Evolutionary conservation across 177 flowering plant genomes (phyloP), one percentile per base, ranked within the genome.

Genomic region (Vitis hybrid): DNA sequence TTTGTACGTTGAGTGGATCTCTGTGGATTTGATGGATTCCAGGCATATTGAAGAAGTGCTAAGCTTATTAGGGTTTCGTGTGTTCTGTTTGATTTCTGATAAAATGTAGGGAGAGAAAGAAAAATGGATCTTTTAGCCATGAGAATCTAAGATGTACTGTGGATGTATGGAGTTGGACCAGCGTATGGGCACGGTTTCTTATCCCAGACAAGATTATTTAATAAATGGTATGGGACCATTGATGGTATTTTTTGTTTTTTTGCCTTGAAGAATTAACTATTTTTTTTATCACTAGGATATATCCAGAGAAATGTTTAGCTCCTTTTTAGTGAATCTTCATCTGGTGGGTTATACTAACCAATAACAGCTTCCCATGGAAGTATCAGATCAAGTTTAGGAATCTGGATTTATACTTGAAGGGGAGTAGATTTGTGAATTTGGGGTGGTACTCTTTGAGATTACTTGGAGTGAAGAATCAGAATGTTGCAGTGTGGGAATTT

Each of bases 41-140:
- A 26, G 30, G 30, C 30, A 39, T 39, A 39, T 39, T 39, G 45
- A 7, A 39, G 45, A 39, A 39, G 45, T 39, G 1, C 45, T 39
- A 7, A 39, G 8, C 2, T 39, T 39, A 5, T 39, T 39, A 6
- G 45, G 45, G 45, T 39, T 39, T 39, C 8, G 45, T 34, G 45
- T 34, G 45, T 5, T 34, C 45, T 66, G 69, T n/a, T 66, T 66
- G 59, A 23, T 66, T 66, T 34, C 50, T 66, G 51, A 55, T 23
- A n/a, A 65, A 32, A 32, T 56, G 8, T 18, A 58, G 34, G 50
- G 34, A 66, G 2, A 13, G 56, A 23, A 30, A 12, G 3, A 1
- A 34, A 17, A 18, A 1, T n/a, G 50, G 23, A 11, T 3, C 48
- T 67, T 45, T 49, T 62, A 17, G 34, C 11, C 62, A 52, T 26